Conservation (phyloP, 345 rosid genomes). For the Melaleuca alternifolia region DNA sequence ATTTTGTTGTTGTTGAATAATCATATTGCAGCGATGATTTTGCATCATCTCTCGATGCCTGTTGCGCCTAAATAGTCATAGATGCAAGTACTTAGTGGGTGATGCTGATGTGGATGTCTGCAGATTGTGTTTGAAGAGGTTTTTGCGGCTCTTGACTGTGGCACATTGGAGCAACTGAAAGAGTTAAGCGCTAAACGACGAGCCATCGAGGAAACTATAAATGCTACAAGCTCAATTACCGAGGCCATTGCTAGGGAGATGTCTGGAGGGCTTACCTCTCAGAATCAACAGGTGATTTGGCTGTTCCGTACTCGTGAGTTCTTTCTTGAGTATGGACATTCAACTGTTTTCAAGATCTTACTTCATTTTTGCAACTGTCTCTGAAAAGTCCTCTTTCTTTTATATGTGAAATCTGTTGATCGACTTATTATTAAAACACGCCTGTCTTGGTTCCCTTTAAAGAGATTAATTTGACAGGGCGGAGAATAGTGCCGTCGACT, state of each 20-base stretch:
- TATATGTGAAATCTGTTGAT: background rate
- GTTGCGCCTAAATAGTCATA: background rate
- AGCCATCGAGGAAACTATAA: slow-evolving; percentile 53
- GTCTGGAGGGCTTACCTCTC: slow-evolving; percentile 54
- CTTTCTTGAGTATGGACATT: background rate
- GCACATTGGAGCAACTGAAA: slow-evolving; percentile 42
- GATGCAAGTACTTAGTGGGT: background rate
- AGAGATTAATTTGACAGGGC: background rate
- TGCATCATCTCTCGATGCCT: background rate
- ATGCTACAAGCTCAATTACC: slow-evolving; percentile 38
- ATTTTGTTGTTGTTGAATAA: background rate
- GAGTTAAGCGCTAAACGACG: slow-evolving; percentile 61
- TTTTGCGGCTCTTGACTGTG: slow-evolving; percentile 37
- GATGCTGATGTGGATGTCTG: background rate
- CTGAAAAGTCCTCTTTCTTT: background rate
- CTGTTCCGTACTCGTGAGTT: background rate
- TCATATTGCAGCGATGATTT: background rate
- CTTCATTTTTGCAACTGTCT: background rate
- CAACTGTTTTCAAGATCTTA: too few relatives aligned
- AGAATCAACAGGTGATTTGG: slow-evolving; percentile 38
- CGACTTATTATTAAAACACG: background rate
- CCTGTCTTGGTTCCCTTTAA: background rate
- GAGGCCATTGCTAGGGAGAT: slow-evolving; percentile 67
- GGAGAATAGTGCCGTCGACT: background rate
- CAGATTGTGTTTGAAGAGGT: slow-evolving; percentile 60